A percentile compares a stretch with the other conserved stretches of the same genome.
Conservation (phyloP, 306 rosid species). For the Sophora flavescens region DNA sequence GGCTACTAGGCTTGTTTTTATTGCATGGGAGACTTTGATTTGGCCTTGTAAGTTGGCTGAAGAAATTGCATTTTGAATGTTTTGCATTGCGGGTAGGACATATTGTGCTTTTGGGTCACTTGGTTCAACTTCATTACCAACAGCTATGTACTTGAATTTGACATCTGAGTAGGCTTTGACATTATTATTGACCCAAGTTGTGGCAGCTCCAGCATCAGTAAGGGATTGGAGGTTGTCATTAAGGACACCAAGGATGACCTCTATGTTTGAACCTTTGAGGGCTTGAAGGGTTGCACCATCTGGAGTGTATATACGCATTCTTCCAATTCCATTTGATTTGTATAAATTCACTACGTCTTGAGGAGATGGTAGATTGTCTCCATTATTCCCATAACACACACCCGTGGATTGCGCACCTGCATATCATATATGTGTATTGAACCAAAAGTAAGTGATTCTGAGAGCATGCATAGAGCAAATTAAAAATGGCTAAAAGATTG, state of each 20-base stretch:
- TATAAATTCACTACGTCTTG: slow-evolving; percentile 53
- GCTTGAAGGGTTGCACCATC: slow-evolving; percentile 52
- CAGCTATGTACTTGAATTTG: slow-evolving; percentile 56
- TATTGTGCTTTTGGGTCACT: slow-evolving; percentile 23
- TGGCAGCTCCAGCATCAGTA: slow-evolving; percentile 53
- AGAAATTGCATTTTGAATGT: slow-evolving; percentile 54
- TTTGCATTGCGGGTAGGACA: slow-evolving; percentile 54
- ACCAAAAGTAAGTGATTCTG: background rate
- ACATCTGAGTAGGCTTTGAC: slow-evolving; percentile 50
- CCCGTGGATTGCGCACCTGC: slow-evolving; percentile 67
- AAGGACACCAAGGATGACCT: slow-evolving; percentile 55
- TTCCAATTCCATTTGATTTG: slow-evolving; percentile 56
- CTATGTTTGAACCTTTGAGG: slow-evolving; percentile 68
- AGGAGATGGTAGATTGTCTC: slow-evolving; percentile 55
- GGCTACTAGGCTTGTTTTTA: slow-evolving; percentile 48
- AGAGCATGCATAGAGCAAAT: background rate
- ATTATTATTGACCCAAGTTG: slow-evolving; percentile 54
- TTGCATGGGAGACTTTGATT: slow-evolving; percentile 69
- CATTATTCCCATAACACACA: slow-evolving; percentile 63
- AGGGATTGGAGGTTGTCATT: slow-evolving; percentile 47
- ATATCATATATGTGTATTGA: background rate
- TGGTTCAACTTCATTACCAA: slow-evolving; percentile 64
- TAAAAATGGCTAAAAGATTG: background rate
- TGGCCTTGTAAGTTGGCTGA: slow-evolving; percentile 59
- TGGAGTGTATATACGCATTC: slow-evolving; percentile 58